Conservation (phyloP, 768 basidiomycete genomes). For the Boletus rufocinnamomeus region DNA sequence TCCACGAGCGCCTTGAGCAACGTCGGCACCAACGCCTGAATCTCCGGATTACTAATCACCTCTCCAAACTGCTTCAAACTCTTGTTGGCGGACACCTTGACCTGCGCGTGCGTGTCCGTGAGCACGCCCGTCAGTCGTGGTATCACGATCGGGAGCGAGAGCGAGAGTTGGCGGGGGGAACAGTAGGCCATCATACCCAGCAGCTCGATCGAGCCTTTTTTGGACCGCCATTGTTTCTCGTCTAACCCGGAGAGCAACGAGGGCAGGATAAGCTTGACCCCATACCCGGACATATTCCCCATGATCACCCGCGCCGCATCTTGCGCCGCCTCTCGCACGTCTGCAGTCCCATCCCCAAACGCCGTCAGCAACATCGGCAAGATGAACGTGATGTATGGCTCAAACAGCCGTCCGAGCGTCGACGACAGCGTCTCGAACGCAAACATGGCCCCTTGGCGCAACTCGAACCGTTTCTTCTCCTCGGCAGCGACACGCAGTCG, state of each 20-base stretch:
- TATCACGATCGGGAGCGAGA: conserved; percentile 94
- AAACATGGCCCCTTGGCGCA: conserved; percentile 93
- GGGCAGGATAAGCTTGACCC: conserved; percentile 93
- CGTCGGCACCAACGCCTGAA: conserved; percentile 84
- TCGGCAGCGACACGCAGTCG: conserved; percentile 75
- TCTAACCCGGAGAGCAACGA: conserved; percentile 87
- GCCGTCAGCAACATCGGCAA: conserved; percentile 79
- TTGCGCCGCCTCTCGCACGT: conserved; percentile 91
- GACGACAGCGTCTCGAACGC: conserved; percentile 89
- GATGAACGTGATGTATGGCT: conserved; percentile 86
- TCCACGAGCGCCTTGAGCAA: conserved; percentile 95
- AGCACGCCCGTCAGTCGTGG: conserved; percentile 93
- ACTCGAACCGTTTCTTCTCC: conserved; percentile 86
- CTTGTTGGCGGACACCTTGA: conserved; percentile 88
- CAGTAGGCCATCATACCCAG: conserved; percentile 99
- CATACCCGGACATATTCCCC: conserved; percentile 92
- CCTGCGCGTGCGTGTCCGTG: conserved; percentile 97
- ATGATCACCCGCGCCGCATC: conserved; percentile 94
- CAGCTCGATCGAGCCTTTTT: conserved; percentile 95
- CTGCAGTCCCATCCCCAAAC: conserved; percentile 84
- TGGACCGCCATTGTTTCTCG: conserved; percentile 98
- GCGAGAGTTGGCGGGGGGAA: conserved; percentile 90
- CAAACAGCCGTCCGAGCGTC: conserved; percentile 87
- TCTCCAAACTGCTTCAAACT: conserved; percentile 98
- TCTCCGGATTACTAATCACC: conserved; percentile 97